Conservation (phyloP, 2,329 filamentous ascomycete species). For the Trichoderma sp. region DNA sequence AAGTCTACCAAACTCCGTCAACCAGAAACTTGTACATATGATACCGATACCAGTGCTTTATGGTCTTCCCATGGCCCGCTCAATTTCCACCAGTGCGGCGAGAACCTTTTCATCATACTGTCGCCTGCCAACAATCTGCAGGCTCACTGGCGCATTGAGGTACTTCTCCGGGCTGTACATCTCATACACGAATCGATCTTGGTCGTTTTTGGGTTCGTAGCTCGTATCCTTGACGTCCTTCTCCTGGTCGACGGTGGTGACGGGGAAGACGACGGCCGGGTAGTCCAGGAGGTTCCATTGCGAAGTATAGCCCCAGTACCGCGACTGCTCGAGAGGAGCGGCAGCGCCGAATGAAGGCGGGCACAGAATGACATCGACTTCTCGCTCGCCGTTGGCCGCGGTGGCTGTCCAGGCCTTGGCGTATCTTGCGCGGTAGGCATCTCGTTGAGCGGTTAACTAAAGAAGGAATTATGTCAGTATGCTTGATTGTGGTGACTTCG, state of each 20-base stretch:
- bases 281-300: constrained; percentile 69
- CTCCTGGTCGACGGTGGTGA: constrained; percentile 31
- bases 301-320: constrained; percentile 63
- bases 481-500: not conserved
- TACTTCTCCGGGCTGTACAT: constrained; percentile 23
- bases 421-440: constrained; percentile 13
- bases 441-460: constrained; percentile 14
- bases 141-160: constrained; percentile 9
- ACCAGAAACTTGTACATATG: not conserved
- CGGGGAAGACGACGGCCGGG: constrained; percentile 60
- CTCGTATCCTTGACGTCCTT: constrained; percentile 19
- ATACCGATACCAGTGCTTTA: not conserved
- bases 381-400: constrained; percentile 8
- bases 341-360: constrained; percentile 53
- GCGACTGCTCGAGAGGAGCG: constrained; percentile 44
- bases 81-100: constrained; percentile 11
- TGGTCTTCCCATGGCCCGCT: constrained; percentile 18
- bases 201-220: constrained; percentile 23
- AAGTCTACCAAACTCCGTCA: not conserved
- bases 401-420: constrained; percentile 19
- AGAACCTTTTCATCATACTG: constrained; percentile 18
- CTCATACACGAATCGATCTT: constrained; percentile 16
- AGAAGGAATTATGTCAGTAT: not conserved
- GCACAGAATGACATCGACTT: constrained; percentile 18
- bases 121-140: constrained; percentile 20